These are phyloP conservation scores for Trichoderma koningii DNA, from an alignment of 2,329 filamentous ascomycete genomes.

Conservation along the genomic window DNA sequence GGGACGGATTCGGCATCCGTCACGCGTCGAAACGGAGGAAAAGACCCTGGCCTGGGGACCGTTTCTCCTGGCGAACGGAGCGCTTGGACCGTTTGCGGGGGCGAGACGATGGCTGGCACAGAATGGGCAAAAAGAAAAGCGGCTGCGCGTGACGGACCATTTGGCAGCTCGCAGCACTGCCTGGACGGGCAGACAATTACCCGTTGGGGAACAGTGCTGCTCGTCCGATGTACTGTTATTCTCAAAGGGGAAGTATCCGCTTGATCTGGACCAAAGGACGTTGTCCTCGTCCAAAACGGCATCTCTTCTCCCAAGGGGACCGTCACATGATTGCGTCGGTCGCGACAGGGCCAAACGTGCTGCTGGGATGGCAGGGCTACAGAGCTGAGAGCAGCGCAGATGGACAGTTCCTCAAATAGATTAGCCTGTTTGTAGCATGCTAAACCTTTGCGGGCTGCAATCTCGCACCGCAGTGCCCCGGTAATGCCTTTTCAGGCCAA, in stretches of 20 bases:
- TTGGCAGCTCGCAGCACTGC: slow-evolving; percentile 8
- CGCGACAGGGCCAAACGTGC: slow-evolving; percentile 19
- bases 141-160: slow-evolving; percentile 19
- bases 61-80: slow-evolving; percentile 1
- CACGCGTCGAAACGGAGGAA: slow-evolving; percentile 14
- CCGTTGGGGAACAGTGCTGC: slow-evolving; percentile 13
- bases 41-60: neutral
- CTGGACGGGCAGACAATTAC: slow-evolving; percentile 8
- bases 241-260: neutral
- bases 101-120: neutral
- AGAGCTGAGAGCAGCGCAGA: slow-evolving; percentile 6
- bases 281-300: slow-evolving; percentile 17
- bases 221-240: neutral
- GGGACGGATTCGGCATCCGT: slow-evolving; percentile 22
- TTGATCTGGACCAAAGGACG: slow-evolving; percentile 5
- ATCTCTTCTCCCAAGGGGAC: slow-evolving; percentile 22
- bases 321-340: slow-evolving; percentile 29
- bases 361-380: slow-evolving; percentile 23
- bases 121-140: neutral
- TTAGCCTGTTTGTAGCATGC: neutral
- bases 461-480: neutral
- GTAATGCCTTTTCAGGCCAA: slow-evolving; percentile 25
- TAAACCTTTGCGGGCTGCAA: neutral
- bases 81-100: slow-evolving; percentile 25
- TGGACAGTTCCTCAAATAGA: neutral